Conservation (phyloP, 306 rosid species). For the Prunus dulcis region DNA sequence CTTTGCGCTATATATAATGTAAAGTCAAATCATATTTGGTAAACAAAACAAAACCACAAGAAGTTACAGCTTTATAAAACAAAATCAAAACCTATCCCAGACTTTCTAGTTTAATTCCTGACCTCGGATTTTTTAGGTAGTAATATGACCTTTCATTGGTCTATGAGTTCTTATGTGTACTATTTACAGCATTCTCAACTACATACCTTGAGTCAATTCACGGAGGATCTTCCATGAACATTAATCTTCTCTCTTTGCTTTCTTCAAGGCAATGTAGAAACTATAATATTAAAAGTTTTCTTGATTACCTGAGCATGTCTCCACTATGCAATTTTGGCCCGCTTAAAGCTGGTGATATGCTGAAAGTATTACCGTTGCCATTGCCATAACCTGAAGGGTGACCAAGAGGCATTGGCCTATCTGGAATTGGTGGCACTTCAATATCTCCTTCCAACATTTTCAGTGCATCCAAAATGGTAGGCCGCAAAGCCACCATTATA, state of each 20-base stretch:
- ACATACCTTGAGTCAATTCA: conserved; percentile 12
- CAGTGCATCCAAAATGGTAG: conserved; percentile 81
- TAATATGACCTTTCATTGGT: conserved; percentile 2
- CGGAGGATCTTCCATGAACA: conserved; percentile 21
- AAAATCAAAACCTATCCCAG: conserved; percentile 5
- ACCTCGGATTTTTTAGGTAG: not conserved
- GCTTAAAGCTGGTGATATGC: conserved; percentile 73
- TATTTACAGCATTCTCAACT: conserved; percentile 10
- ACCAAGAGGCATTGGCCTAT: conserved; percentile 92
- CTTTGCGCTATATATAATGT: not conserved
- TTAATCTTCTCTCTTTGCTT: conserved; percentile 17
- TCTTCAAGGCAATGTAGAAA: conserved; percentile 12
- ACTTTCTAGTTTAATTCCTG: not conserved
- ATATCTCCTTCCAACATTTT: conserved; percentile 97
- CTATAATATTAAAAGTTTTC: not conserved
- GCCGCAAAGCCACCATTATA: conserved; percentile 93
- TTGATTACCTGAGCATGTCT: conserved; percentile 85
- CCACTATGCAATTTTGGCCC: conserved; percentile 54
- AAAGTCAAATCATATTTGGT: conserved; percentile 5
- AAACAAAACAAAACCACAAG: conserved; percentile 19
- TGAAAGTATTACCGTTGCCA: conserved; percentile 52
- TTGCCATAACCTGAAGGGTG: conserved; percentile 56
- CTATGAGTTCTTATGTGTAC: conserved; percentile 19
- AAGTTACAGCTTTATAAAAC: conserved; percentile 17
- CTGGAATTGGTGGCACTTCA: conserved; percentile 84